Conservation (phyloP, 306 rosid species). For the Purshia tridentata region DNA sequence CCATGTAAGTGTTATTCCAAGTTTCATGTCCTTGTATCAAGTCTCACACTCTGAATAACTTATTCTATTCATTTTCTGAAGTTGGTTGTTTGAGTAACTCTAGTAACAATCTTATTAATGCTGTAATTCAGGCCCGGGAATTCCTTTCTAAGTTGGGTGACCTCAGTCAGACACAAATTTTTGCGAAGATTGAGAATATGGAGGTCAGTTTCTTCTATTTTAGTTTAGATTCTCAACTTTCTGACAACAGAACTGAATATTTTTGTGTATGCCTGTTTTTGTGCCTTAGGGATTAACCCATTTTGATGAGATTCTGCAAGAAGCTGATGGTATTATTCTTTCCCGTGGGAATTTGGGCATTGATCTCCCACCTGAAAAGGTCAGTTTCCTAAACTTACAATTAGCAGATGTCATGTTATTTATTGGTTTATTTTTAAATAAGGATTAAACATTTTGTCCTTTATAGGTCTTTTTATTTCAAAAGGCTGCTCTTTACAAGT, state of each 20-base stretch:
- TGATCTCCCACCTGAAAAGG: conserved; percentile 61
- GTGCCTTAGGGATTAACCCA: conserved; percentile 42
- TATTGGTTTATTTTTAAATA: background rate
- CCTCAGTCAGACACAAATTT: conserved; percentile 54
- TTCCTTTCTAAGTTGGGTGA: conserved; percentile 47
- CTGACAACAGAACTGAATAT: background rate
- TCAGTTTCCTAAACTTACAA: conserved; percentile 10
- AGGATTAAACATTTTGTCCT: background rate
- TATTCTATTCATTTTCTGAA: background rate
- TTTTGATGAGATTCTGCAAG: conserved; percentile 54
- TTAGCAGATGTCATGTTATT: background rate
- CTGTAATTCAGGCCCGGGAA: conserved; percentile 42
- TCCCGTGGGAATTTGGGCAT: conserved; percentile 63
- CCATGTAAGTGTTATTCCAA: conserved; percentile 30
- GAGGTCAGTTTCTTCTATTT: conserved; percentile 32
- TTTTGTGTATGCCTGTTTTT: background rate
- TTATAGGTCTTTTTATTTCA: conserved; percentile 92
- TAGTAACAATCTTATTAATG: background rate
- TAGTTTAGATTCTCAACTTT: background rate
- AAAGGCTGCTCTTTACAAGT: conserved; percentile 91
- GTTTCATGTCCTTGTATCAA: background rate
- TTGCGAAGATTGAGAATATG: conserved; percentile 52
- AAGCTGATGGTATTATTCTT: conserved; percentile 56
- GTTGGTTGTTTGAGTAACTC: background rate
- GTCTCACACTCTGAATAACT: background rate